Percentiles rank a stretch among this genome's conserved stretches.
phyloP scores from a whole-genome alignment of 495 filamentous ascomycete genomes.

The Neurospora sp. region DNA sequence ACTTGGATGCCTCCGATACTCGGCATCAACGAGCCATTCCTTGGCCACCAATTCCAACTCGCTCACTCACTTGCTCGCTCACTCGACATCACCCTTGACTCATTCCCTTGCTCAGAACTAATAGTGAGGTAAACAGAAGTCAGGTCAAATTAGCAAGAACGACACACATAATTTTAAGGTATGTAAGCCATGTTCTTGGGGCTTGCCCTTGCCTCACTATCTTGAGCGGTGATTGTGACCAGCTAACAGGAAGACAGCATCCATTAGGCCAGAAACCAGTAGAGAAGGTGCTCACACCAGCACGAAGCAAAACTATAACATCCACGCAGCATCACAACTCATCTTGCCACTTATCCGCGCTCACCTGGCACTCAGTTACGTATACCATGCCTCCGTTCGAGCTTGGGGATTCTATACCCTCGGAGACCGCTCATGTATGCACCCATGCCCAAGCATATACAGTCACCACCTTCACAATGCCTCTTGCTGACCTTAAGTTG shows the following conservation, averaged over 20 bases:
- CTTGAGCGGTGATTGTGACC: background rate
- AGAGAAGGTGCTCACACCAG: background rate
- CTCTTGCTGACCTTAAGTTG: background rate
- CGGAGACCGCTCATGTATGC: constrained; percentile 48
- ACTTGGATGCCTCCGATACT: background rate
- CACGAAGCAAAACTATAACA: background rate
- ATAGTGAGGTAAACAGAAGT: background rate
- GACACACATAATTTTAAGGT: background rate
- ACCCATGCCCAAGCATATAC: background rate
- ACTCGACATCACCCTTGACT: background rate
- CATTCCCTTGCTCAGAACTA: background rate
- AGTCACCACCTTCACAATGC: constrained; percentile 15
- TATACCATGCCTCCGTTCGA: constrained; percentile 28
- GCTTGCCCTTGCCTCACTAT: background rate
- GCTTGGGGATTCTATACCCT: constrained; percentile 49
- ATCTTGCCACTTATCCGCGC: background rate
- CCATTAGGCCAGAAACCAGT: background rate
- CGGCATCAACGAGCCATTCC: background rate
- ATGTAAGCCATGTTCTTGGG: background rate
- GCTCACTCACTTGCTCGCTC: background rate
- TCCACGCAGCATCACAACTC: background rate
- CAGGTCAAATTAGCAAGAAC: background rate
- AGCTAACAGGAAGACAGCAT: background rate
- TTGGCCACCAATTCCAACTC: background rate
- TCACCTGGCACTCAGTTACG: background rate